These are phyloP conservation scores for Saccharomycopsis guyanensis DNA, from an alignment of 805 yeast species.

Conservation along the genomic window DNA sequence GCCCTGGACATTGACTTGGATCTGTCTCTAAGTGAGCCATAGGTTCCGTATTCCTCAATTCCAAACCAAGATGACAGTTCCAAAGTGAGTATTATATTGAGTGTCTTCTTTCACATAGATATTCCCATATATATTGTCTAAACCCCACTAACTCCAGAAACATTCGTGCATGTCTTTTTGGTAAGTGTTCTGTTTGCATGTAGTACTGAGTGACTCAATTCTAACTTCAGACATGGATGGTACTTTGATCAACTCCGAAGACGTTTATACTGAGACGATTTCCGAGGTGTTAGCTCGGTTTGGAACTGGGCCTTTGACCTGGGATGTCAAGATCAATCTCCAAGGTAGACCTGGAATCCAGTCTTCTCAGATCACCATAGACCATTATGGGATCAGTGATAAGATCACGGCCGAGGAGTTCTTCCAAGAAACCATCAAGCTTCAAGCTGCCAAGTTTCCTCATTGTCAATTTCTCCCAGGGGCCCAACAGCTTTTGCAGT, in stretches of 20 bases:
- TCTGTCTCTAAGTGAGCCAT: too few relatives aligned
- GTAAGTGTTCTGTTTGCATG: slow-evolving; percentile 37
- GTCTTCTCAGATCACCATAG: slow-evolving; percentile 58
- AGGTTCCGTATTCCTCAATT: too few relatives aligned
- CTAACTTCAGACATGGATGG: slow-evolving; percentile 80
- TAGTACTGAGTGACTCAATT: not conserved
- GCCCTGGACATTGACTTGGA: too few relatives aligned
- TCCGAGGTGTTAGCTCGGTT: slow-evolving; percentile 57
- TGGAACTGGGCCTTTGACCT: slow-evolving; percentile 74
- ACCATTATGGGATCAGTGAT: slow-evolving; percentile 58
- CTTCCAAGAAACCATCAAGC: slow-evolving; percentile 40
- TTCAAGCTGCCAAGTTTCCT: slow-evolving; percentile 54
- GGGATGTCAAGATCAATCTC: slow-evolving; percentile 81
- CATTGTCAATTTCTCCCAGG: slow-evolving; percentile 71
- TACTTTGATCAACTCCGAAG: slow-evolving; percentile 84
- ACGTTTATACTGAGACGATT: slow-evolving; percentile 74
- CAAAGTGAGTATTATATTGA: not conserved
- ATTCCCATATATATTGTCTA: too few relatives aligned
- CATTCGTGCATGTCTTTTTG: slow-evolving; percentile 65
- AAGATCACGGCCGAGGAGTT: slow-evolving; percentile 53
- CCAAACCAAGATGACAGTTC: not conserved
- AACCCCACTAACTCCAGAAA: slow-evolving; percentile 11
- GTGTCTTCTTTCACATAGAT: too few relatives aligned
- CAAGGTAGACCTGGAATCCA: slow-evolving; percentile 90
- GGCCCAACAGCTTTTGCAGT: slow-evolving; percentile 48